Base-by-base conservation (phyloP, 2,329 filamentous ascomycete species). In the Westerdykella ornata region DNA sequence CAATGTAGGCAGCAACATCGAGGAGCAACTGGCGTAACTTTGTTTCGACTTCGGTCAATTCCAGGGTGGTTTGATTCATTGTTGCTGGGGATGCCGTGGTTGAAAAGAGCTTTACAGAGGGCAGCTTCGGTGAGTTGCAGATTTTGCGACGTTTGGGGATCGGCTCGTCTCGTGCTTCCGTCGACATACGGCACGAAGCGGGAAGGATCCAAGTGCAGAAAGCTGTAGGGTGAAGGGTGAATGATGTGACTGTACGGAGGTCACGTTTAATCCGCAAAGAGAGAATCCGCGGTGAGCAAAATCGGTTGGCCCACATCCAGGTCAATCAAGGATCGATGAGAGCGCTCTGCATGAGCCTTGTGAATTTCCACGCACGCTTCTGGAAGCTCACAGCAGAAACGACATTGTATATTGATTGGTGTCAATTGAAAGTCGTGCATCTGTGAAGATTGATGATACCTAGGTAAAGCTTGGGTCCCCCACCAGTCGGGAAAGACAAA, bases 1-100 rank as follows among this genome's bases (percentile, higher is more conserved):
- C 77, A 46, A 88, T 81, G 56, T 81, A 83, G 9, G 74, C 66
- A 17, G 85, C 86, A n/a, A 88, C 85, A 60, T 94, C 87, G 14
- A 96, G 73, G 15, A 97, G 76, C 11, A 96, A 75, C n/a, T 70
- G 67, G 46, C 83, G 82, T 30, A 96, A 74, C 49, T 81, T 82
- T 31, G 74, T 68, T 66, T 97, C 90, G 41, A 80, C 75, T 4
- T 77, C 69, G 11, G 78, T 88, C 46, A 96, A 78, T 32, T 71
- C 61, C 22, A 84, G 70, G n/a, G 54, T 60, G 2, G 49, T 44
- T 14, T 53, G 43, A 32, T 49, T 47, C 12, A 44, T 29, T 18
- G 35, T 36, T 15, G 39, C 19, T 34, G 49, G 15, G 8, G 54
- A 49, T 6, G 52, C 44, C 63, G 66, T 68, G 39, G 50, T 56